Evolutionary conservation across 179 eudicot genomes (phyloP).

Genomic region (Kewa caespitosa): DNA sequence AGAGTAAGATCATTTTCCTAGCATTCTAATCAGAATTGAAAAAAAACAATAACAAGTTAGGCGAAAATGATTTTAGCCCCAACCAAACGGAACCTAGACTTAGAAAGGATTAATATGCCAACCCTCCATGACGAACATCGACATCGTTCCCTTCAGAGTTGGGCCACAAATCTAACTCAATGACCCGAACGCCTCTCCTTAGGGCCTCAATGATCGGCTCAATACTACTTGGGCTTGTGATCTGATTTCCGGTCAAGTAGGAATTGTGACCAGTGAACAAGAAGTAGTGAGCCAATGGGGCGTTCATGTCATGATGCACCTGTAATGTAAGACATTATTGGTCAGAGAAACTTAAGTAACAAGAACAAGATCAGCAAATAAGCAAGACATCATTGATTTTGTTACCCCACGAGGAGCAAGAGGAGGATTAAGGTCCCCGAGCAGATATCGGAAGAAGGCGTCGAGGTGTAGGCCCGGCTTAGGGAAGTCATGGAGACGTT

Average conservation of each 20-base stretch:
- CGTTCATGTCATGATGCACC: constrained; percentile 87
- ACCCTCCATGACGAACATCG: constrained; percentile 86
- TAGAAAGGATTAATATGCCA: no score
- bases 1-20: no score
- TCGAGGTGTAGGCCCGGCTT: constrained; percentile 46
- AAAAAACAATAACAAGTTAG: no score
- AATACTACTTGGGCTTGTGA: constrained; percentile 67
- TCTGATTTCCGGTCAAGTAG: constrained; percentile 82
- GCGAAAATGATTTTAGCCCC: no score
- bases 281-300: constrained; percentile 74
- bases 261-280: constrained; percentile 90
- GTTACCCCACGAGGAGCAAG: constrained; percentile 49
- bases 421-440: constrained; percentile 52
- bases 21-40: no score
- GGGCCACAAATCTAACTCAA: constrained; percentile 89
- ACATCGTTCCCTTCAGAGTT: constrained; percentile 46
- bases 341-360: no score
- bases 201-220: constrained; percentile 68
- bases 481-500: constrained; percentile 40
- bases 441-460: constrained; percentile 50
- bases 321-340: no score
- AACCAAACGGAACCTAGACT: no score
- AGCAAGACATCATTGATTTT: background rate
- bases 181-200: constrained; percentile 67
- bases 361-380: no score